Conservation (phyloP, 129 eudicot genomes). For the Flaveria sonorensis region DNA sequence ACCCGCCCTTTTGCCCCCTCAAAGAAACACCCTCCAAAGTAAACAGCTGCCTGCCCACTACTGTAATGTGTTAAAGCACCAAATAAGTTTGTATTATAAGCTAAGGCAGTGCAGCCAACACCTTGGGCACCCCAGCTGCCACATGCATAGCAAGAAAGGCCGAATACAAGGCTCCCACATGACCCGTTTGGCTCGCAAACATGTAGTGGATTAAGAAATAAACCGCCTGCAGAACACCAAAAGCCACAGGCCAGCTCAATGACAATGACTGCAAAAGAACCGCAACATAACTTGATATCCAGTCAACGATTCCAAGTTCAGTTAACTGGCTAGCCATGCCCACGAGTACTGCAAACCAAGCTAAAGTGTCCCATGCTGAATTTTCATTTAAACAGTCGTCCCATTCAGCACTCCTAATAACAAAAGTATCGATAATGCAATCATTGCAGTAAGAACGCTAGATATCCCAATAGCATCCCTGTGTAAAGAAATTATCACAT, state of each 20-base stretch:
- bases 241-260: constrained; percentile 64
- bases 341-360: constrained; percentile 85
- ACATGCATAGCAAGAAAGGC: constrained; percentile 85
- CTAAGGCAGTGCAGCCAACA: constrained; percentile 72
- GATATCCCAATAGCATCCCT: constrained; percentile 63
- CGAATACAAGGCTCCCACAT: constrained; percentile 81
- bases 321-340: constrained; percentile 88
- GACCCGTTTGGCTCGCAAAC: constrained; percentile 96
- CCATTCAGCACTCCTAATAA: constrained; percentile 75
- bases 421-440: constrained; percentile 74
- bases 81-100: constrained; percentile 81
- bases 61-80: constrained; percentile 91
- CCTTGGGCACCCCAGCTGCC: constrained; percentile 75
- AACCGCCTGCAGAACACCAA: constrained; percentile 67
- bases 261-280: constrained; percentile 47
- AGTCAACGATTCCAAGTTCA: constrained; percentile 69
- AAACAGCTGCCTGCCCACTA: constrained; percentile 95
- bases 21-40: constrained; percentile 65
- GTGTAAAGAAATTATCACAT: constrained; percentile 22
- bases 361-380: constrained; percentile 94
- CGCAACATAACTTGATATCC: constrained; percentile 69
- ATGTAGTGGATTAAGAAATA: constrained; percentile 85
- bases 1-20: not conserved
- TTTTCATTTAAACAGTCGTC: constrained; percentile 88
- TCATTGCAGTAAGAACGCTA: constrained; percentile 85